Conservation (phyloP, 331 rosid genomes). For the Acacia pycnantha region DNA sequence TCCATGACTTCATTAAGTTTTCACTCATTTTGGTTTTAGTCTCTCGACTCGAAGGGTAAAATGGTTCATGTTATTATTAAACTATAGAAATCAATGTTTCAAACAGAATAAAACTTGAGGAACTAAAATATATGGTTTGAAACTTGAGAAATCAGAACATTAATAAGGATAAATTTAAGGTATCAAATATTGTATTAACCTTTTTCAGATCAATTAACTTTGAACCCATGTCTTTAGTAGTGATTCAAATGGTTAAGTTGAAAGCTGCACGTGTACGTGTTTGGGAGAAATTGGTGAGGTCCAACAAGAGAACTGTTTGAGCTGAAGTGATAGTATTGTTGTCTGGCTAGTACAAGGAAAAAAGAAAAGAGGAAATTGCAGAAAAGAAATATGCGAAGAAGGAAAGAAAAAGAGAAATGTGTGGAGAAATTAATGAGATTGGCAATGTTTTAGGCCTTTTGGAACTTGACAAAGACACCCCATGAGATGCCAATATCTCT, state of each 20-base stretch:
- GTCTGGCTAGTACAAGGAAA: constrained; percentile 17
- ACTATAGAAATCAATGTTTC: too few species aligned
- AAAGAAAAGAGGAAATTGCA: not conserved
- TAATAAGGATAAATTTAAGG: too few species aligned
- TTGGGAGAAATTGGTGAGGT: constrained; percentile 20
- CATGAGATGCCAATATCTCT: not conserved
- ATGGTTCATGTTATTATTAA: too few species aligned
- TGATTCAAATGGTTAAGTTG: not conserved
- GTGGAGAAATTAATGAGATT: not conserved
- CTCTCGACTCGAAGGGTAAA: too few species aligned
- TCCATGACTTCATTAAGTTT: not conserved
- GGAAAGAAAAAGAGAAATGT: not conserved
- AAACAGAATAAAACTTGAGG: too few species aligned
- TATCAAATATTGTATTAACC: too few species aligned
- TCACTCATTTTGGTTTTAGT: too few species aligned
- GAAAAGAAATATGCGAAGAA: not conserved
- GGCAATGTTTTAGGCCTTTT: not conserved
- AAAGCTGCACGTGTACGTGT: constrained; percentile 26
- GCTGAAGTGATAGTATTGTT: constrained; percentile 18
- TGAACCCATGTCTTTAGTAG: not conserved
- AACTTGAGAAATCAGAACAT: too few species aligned
- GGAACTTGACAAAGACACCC: constrained; percentile 8
- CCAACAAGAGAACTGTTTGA: constrained; percentile 32
- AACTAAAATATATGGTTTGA: too few species aligned
- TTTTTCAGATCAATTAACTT: not conserved